These are phyloP conservation scores for Raphanus hybrid DNA, from an alignment of 441 rosid genomes.

Conservation along the genomic window DNA sequence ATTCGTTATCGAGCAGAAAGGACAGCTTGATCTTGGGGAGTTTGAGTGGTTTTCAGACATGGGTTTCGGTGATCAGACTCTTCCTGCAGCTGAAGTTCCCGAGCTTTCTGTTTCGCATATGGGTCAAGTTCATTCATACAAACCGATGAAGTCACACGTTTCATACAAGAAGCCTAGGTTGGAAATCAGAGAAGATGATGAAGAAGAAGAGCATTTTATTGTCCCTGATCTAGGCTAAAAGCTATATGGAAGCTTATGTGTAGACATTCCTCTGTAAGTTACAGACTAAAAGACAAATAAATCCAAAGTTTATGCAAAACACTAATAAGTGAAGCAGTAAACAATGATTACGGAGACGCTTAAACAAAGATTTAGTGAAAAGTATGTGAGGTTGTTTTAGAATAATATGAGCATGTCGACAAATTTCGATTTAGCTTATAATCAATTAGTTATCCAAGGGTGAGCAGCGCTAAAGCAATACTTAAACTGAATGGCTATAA, in stretches of 20 bases:
- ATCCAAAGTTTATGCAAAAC: constrained; percentile 32
- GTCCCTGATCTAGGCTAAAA: constrained; percentile 90
- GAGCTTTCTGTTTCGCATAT: constrained; percentile 60
- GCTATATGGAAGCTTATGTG: constrained; percentile 6
- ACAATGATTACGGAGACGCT: constrained; percentile 27
- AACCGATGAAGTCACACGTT: constrained; percentile 56
- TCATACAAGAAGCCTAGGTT: constrained; percentile 85
- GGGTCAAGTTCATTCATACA: constrained; percentile 43
- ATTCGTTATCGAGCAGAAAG: constrained; percentile 47
- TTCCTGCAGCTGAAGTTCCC: constrained; percentile 92
- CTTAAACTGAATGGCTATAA: too few species aligned
- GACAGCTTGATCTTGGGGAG: constrained; percentile 74
- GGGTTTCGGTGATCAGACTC: constrained; percentile 71
- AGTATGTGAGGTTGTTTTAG: constrained; percentile 14
- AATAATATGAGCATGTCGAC: constrained; percentile 18
- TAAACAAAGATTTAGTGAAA: constrained; percentile 19
- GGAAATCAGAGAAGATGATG: constrained; percentile 56
- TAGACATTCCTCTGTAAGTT: constrained; percentile 24
- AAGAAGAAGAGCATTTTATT: constrained; percentile 77
- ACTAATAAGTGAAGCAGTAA: constrained; percentile 35
- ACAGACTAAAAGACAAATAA: constrained; percentile 44
- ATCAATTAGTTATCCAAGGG: neutral
- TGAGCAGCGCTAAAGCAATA: too few species aligned
- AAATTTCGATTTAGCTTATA: neutral
- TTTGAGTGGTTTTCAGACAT: constrained; percentile 81